Evolutionary conservation across 371 early-diverging fungal species (phyloP), one percentile per base, ranked within the genome.

Genomic region (Dentiscutata heterogama): DNA sequence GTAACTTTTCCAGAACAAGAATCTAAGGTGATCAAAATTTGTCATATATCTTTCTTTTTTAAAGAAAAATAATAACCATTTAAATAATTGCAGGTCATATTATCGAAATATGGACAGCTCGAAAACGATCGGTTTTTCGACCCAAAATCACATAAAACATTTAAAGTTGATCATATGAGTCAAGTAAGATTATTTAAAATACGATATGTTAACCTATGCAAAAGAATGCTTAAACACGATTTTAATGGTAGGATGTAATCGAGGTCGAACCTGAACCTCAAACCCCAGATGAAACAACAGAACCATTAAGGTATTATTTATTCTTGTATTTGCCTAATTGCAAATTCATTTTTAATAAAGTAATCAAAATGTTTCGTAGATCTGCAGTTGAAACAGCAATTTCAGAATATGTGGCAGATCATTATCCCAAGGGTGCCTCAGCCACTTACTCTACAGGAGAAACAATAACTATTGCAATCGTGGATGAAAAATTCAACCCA

Each of bases 401-500:
- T 22, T 77, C 86, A 13, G 81, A 80, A 0, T 97, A 98, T 82
- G 87, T 94, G 1, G 68, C 83, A 7, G 93, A 95, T 50, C 96
- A 96, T 84, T 98, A 93, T 83, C 93, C 95, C 2, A 88, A 93
- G 10, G 97, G 97, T 18, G 90, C 89, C 0, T 86, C 87, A 7
- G 86, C 94, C 4, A 95, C 96, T 53, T 95, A 90, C 85, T 86
- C 84, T 22, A 82, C 84, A 20, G 90, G 89, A 5, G 85, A 85
- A 1, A 83, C 88, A 16, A 80, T 96, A 60, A 90, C 88, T 4
- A 86, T 96, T 74, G 91, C 91, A 53, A 92, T 97, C 76, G 96
- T 97, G 46, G 94, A 92, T 84, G 95, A 94, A 90, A 96, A 95
- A 87, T 97, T 95, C 84, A 97, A 95, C 82, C 95, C 97, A 14